Percentiles rank a stretch among this genome's conserved stretches.
phyloP scores from a whole-genome alignment of 139 green algal genomes.

The Asterochloris erici region DNA sequence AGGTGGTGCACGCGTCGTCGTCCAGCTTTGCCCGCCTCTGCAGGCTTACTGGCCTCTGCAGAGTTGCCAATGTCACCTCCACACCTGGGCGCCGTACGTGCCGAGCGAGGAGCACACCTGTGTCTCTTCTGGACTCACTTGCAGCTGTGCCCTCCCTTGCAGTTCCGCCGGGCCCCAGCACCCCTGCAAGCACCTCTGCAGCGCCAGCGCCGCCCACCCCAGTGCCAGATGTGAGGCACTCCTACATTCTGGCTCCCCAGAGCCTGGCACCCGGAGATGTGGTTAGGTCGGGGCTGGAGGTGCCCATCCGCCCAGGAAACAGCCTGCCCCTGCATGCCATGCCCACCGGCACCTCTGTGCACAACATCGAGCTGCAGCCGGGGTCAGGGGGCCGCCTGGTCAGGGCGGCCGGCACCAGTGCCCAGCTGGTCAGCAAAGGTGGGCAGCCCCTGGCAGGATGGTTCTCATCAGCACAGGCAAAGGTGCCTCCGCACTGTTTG shows the following conservation, averaged over 20 bases:
- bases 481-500: too few species aligned
- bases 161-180: background rate
- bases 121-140: background rate
- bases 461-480: background rate
- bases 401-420: conserved; percentile 67
- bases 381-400: conserved; percentile 72
- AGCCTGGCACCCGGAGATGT: conserved; percentile 55
- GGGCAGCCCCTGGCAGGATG: conserved; percentile 5
- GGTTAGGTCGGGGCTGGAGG: conserved; percentile 48
- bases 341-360: conserved; percentile 59
- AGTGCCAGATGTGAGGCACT: conserved; percentile 12
- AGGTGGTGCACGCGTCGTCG: too few species aligned
- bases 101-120: too few species aligned
- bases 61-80: too few species aligned
- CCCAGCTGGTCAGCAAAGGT: conserved; percentile 60
- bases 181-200: background rate
- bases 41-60: too few species aligned
- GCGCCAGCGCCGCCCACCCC: background rate
- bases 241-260: conserved; percentile 81
- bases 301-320: conserved; percentile 68
- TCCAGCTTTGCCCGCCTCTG: too few species aligned
- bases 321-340: conserved; percentile 67
- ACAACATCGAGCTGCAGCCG: conserved; percentile 87
- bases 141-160: background rate
- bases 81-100: too few species aligned